phyloP scores from a whole-genome alignment of 1,139 yeast genomes.

The Magnusiomyces paraingens region DNA sequence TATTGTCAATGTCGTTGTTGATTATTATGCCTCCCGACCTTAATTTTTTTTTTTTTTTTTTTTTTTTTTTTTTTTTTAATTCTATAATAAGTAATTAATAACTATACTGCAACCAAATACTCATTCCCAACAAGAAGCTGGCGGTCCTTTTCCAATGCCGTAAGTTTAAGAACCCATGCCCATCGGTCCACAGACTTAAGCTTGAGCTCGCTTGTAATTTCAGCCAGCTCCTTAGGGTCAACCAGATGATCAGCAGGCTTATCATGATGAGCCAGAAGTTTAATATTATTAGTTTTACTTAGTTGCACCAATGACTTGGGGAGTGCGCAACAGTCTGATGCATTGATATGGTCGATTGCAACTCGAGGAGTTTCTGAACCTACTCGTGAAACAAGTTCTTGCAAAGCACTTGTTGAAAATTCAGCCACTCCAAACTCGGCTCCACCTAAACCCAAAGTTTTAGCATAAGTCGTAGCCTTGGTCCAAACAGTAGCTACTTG shows the following conservation, averaged over 20 bases:
- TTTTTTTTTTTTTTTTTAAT: background rate
- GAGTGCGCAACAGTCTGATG: constrained; percentile 32
- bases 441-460: constrained; percentile 4
- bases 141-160: constrained; percentile 25
- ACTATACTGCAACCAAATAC: constrained; percentile 17
- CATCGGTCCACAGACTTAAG: constrained; percentile 16
- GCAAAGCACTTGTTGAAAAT: constrained; percentile 22
- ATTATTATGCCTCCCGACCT: constrained; percentile 6
- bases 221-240: constrained; percentile 15
- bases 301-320: constrained; percentile 28
- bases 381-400: constrained; percentile 17
- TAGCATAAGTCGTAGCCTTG: constrained; percentile 15
- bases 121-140: constrained; percentile 29
- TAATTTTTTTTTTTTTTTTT: background rate
- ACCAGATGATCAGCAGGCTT: constrained; percentile 23
- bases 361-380: constrained; percentile 16
- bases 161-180: constrained; percentile 28
- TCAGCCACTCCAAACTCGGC: constrained; percentile 29
- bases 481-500: constrained; percentile 23
- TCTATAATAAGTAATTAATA: background rate
- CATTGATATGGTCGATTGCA: constrained; percentile 29
- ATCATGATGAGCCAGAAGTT: constrained; percentile 32
- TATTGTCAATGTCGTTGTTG: constrained; percentile 45
- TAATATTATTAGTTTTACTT: constrained; percentile 24
- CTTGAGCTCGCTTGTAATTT: constrained; percentile 7